Conservation (phyloP, 2,329 filamentous ascomycete genomes). For the Colletotrichum sp. region DNA sequence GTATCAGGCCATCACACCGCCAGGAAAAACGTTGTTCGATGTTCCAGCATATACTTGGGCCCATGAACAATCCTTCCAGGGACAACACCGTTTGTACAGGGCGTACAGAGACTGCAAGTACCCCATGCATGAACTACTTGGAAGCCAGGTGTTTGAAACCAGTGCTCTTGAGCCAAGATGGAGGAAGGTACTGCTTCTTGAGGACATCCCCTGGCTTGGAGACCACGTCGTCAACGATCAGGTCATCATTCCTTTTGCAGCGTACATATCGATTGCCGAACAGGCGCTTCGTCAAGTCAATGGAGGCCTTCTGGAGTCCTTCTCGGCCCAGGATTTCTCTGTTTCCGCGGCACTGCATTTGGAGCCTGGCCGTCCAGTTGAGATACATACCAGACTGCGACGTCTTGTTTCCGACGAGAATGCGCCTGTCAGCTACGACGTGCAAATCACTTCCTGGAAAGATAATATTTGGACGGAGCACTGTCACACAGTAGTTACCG, state of each 20-base stretch:
- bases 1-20: constrained; percentile 8
- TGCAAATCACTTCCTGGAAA: constrained; percentile 32
- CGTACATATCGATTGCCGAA: background rate
- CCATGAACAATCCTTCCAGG: background rate
- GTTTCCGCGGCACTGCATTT: constrained; percentile 36
- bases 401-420: constrained; percentile 27
- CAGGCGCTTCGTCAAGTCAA: background rate
- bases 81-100: background rate
- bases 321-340: constrained; percentile 27
- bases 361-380: constrained; percentile 28
- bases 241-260: background rate
- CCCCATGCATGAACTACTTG: background rate
- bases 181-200: background rate
- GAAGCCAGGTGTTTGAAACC: background rate
- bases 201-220: background rate
- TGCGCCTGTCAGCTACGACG: constrained; percentile 31
- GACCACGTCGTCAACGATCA: background rate
- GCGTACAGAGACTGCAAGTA: background rate
- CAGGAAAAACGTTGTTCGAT: background rate
- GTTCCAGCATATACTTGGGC: background rate
- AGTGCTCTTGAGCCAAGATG: background rate
- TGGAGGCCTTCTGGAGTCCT: constrained; percentile 25
- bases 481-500: constrained; percentile 28
- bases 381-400: constrained; percentile 36
- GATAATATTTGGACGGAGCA: constrained; percentile 31